Evolutionary conservation across 1,284 basidiomycete species (phyloP), one percentile per base, ranked within the genome.

Genomic region (Cutaneotrichosporon spelunceum): DNA sequence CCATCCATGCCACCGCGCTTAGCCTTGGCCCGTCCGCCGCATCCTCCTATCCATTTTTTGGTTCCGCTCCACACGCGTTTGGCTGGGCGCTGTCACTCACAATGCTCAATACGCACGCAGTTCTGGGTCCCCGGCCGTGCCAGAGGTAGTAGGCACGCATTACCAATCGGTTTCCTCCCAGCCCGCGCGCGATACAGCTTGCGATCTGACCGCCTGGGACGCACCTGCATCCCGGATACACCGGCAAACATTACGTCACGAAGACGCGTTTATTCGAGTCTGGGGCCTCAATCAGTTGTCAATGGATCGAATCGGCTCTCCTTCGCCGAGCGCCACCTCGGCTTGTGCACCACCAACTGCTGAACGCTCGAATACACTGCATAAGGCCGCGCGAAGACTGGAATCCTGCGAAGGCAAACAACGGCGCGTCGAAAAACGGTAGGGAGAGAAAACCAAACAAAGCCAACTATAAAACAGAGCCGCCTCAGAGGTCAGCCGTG

Each of bases 321-420:
- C n/a, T n/a, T n/a, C n/a, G n/a, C n/a, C n/a, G n/a, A n/a, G n/a
- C n/a, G n/a, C n/a, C n/a, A n/a, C n/a, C n/a, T n/a, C n/a, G 23
- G 5, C 16, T 7, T 21, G n/a, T 23, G 44, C 44, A 47, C 44
- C 44, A 16, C 36, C 13, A 39, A 39, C 36, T 33, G 36, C 36
- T 39, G 9, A 27, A 52, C 27, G 45, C 56, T 57, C 56, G 56
- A 57, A 57, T 50, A 57, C 33, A 49, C 56, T 57, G 47, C 56
- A 57, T 57, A 55, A 39, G n/a, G 47, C 56, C 56, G 33, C 56
- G 56, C 56, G 47, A 56, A 48, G 55, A 56, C 45, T 7, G 16
- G n/a, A 56, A 26, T 47, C 45, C 36, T 26, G 45, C 42, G 54
- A 44, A 44, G 55, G 27, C n/a, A 36, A 47, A 56, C 44, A 56